Percentiles rank a stretch among this genome's conserved stretches.
Conservation (phyloP, 306 rosid species). For the Cicer arietinum region DNA sequence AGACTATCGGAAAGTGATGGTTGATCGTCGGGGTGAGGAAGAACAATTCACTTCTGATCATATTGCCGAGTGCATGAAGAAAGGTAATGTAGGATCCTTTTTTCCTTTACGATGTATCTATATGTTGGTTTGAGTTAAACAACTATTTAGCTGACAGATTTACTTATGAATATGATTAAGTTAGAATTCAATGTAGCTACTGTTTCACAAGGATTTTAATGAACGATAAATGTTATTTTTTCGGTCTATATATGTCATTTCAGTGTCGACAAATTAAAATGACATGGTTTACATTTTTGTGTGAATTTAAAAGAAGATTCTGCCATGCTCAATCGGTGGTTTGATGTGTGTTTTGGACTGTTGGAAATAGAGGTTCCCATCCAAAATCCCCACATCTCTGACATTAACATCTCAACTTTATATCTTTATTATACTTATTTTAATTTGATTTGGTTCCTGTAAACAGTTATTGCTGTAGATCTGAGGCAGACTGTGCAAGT, state of each 20-base stretch:
- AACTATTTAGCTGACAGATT: neutral
- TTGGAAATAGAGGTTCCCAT: slow-evolving; percentile 10
- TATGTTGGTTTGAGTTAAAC: neutral
- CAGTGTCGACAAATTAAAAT: neutral
- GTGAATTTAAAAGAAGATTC: slow-evolving; percentile 28
- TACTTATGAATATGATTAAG: neutral
- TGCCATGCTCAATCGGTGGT: slow-evolving; percentile 22
- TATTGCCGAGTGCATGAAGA: slow-evolving; percentile 79
- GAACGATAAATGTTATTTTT: neutral
- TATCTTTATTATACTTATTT: slow-evolving; percentile 27
- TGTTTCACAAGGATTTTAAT: slow-evolving; percentile 3
- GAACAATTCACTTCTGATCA: slow-evolving; percentile 78
- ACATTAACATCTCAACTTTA: slow-evolving; percentile 14
- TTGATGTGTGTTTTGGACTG: slow-evolving; percentile 21
- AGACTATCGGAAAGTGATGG: slow-evolving; percentile 88
- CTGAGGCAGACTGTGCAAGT: slow-evolving; percentile 86
- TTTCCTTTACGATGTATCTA: slow-evolving; percentile 11
- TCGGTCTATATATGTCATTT: slow-evolving; percentile 10
- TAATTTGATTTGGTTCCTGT: slow-evolving; percentile 40
- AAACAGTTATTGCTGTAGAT: slow-evolving; percentile 81
- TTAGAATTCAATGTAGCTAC: slow-evolving; percentile 18
- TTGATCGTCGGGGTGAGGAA: slow-evolving; percentile 90
- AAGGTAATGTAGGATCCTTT: slow-evolving; percentile 57
- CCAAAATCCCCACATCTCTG: slow-evolving; percentile 18
- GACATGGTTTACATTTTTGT: slow-evolving; percentile 18